These are phyloP conservation scores for Podochytrium sp. DNA, from an alignment of 192 early-diverging fungal genomes.

Conservation along the genomic window DNA sequence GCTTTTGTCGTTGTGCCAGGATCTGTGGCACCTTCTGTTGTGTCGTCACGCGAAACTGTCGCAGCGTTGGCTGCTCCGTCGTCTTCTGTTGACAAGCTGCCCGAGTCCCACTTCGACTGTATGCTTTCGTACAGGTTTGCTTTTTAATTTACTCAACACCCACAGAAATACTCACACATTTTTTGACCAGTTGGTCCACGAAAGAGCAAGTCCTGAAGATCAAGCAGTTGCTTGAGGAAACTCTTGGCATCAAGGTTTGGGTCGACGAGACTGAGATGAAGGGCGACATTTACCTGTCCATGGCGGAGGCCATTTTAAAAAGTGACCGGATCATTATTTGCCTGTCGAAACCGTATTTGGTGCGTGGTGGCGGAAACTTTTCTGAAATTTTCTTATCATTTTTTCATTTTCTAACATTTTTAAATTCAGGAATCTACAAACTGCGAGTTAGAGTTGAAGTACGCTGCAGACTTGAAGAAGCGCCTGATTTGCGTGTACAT, in stretches of 20 bases:
- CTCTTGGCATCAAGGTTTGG: not conserved
- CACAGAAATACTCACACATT: not conserved
- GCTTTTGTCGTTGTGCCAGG: not conserved
- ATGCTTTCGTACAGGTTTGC: constrained; percentile 14
- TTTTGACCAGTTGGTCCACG: not conserved
- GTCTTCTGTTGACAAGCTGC: not conserved
- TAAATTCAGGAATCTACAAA: constrained; percentile 1
- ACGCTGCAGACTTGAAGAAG: constrained; percentile 14
- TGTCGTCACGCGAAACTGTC: too few species aligned
- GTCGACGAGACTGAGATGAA: constrained; percentile 21
- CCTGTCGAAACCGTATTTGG: constrained; percentile 15
- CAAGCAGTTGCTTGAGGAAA: not conserved
- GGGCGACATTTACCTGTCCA: constrained; percentile 4
- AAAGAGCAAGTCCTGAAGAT: not conserved
- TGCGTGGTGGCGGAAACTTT: too few species aligned
- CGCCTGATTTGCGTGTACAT: constrained; percentile 1
- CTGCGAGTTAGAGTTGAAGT: constrained; percentile 7
- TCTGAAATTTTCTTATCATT: too few species aligned
- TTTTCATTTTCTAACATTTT: too few species aligned
- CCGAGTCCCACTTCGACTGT: not conserved
- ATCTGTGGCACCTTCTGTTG: too few species aligned
- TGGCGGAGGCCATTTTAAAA: constrained; percentile 14
- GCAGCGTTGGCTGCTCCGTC: too few species aligned
- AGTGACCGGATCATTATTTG: constrained; percentile 18
- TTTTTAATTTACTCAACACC: too few species aligned